Evolutionary conservation across 2,329 filamentous ascomycete genomes (phyloP).

Genomic region (Daldinia sp.): DNA sequence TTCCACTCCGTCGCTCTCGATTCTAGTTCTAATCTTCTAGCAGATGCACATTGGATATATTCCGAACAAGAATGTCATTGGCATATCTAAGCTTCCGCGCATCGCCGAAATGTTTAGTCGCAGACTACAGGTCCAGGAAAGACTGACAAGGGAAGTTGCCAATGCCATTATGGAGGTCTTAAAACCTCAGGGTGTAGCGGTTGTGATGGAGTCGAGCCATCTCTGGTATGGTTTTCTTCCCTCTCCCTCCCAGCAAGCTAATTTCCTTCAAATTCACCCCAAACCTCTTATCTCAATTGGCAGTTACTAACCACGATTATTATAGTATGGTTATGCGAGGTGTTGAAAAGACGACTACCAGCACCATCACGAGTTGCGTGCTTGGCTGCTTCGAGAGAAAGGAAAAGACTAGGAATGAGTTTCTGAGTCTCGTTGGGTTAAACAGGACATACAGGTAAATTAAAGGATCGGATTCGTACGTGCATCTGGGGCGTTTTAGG

Average conservation of each 20-base stretch:
- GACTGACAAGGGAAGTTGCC: constrained; percentile 94
- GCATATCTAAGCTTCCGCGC: constrained; percentile 92
- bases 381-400: constrained; percentile 94
- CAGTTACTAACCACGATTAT: background rate
- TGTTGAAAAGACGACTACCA: constrained; percentile 88
- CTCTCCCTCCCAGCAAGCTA: background rate
- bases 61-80: constrained; percentile 85
- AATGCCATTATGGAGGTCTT: constrained; percentile 92
- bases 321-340: constrained; percentile 91
- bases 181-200: constrained; percentile 91
- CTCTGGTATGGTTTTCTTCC: constrained; percentile 64
- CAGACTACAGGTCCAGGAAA: constrained; percentile 93
- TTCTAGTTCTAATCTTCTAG: background rate
- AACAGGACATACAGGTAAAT: constrained; percentile 48
- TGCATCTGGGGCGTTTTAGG: constrained; percentile 36
- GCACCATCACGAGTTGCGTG: constrained; percentile 95
- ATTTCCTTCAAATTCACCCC: too few relatives aligned
- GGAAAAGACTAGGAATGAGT: constrained; percentile 95
- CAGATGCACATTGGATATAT: constrained; percentile 99
- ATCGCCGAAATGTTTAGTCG: constrained; percentile 98
- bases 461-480: background rate
- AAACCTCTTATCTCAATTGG: background rate
- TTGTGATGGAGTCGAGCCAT: constrained; percentile 97
- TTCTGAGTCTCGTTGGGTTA: constrained; percentile 81
- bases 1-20: constrained; percentile 13